Evolutionary conservation across 805 yeast genomes (phyloP).

Genomic region (Cyberlindnera petersonii): DNA sequence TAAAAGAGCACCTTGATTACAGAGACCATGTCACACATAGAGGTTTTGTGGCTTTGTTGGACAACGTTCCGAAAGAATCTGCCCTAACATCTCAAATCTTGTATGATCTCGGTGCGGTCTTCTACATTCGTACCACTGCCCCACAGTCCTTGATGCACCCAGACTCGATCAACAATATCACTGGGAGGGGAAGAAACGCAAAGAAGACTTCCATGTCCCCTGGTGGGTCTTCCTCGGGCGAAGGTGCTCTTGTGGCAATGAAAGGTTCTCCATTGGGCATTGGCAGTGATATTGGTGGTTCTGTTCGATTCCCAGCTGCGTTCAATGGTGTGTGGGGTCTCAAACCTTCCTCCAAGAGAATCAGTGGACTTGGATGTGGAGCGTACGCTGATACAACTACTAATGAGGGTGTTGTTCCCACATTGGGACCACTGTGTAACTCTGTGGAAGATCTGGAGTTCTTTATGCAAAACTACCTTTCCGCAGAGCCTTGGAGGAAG

Average conservation of each 20-base stretch:
- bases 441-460: constrained; percentile 59
- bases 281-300: constrained; percentile 71
- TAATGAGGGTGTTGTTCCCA: constrained; percentile 55
- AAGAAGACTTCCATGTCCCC: constrained; percentile 53
- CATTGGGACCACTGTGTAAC: constrained; percentile 67
- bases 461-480: constrained; percentile 52
- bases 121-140: constrained; percentile 60
- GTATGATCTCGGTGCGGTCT: constrained; percentile 40
- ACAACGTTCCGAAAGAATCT: constrained; percentile 31
- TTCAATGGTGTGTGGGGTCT: constrained; percentile 56
- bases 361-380: constrained; percentile 33
- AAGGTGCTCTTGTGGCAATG: constrained; percentile 56
- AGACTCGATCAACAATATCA: constrained; percentile 55
- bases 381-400: constrained; percentile 23
- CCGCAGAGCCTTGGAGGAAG: constrained; percentile 49
- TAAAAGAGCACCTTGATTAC: constrained; percentile 59
- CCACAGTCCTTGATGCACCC: constrained; percentile 69
- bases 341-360: constrained; percentile 56
- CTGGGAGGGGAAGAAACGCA: constrained; percentile 56
- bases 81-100: constrained; percentile 42
- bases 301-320: constrained; percentile 65
- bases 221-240: constrained; percentile 74
- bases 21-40: constrained; percentile 52
- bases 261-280: constrained; percentile 58
- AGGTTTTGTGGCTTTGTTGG: constrained; percentile 45